These are phyloP conservation scores for Ustilaginoidea virens DNA, from an alignment of 2,329 filamentous ascomycete species.

Conservation along the genomic window DNA sequence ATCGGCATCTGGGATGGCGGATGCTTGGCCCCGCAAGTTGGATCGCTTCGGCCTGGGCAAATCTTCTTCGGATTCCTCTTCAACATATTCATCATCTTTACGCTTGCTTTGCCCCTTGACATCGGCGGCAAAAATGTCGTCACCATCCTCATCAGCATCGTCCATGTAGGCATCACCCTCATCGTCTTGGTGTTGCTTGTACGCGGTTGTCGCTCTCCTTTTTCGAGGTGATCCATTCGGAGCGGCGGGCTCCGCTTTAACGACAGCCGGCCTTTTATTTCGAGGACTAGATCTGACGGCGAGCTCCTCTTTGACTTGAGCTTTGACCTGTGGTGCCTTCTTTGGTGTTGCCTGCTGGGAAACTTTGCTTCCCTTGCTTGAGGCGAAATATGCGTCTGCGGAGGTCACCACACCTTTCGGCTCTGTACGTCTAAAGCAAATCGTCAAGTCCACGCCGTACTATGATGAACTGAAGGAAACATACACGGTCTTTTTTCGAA, in stretches of 20 bases:
- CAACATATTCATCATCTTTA: slow-evolving; percentile 60
- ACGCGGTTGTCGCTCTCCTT: slow-evolving; percentile 25
- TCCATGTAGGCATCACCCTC: slow-evolving; percentile 46
- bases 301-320: slow-evolving; percentile 22
- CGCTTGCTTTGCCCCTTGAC: slow-evolving; percentile 48
- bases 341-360: slow-evolving; percentile 20
- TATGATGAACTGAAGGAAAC: slow-evolving; percentile 1
- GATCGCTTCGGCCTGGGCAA: slow-evolving; percentile 43
- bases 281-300: slow-evolving; percentile 39
- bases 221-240: slow-evolving; percentile 20
- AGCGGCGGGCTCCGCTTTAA: slow-evolving; percentile 13
- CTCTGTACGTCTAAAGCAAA: slow-evolving; percentile 25
- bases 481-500: no score
- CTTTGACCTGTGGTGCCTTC: slow-evolving; percentile 21
- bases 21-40: slow-evolving; percentile 25
- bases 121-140: slow-evolving; percentile 72
- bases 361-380: slow-evolving; percentile 23
- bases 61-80: slow-evolving; percentile 57
- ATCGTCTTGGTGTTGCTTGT: slow-evolving; percentile 24
- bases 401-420: slow-evolving; percentile 35
- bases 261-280: slow-evolving; percentile 21
- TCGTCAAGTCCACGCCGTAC: no score
- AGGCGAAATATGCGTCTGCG: slow-evolving; percentile 42
- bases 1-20: slow-evolving; percentile 8
- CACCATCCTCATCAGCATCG: slow-evolving; percentile 53